Conservation (phyloP, 495 filamentous ascomycete genomes). For the Penicillium canescens region DNA sequence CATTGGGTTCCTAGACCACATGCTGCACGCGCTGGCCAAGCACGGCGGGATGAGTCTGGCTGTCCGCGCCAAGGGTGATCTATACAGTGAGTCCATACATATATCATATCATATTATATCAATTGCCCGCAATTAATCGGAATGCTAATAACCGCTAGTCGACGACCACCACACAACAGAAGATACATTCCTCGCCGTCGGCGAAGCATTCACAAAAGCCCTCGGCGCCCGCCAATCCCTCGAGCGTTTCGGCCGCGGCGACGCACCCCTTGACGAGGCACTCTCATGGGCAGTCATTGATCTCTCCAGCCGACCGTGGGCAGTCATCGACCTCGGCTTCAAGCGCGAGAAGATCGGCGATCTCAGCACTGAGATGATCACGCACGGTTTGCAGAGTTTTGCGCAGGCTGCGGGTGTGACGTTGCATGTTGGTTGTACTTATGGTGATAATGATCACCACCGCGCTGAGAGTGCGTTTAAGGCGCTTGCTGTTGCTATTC, state of each 20-base stretch:
- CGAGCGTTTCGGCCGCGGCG: slow-evolving; percentile 85
- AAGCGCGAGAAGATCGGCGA: slow-evolving; percentile 90
- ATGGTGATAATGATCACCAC: slow-evolving; percentile 94
- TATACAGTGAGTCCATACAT: slow-evolving; percentile 69
- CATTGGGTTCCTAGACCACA: slow-evolving; percentile 98
- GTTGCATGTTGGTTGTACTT: slow-evolving; percentile 85
- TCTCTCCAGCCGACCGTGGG: slow-evolving; percentile 85
- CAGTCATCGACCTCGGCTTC: slow-evolving; percentile 77
- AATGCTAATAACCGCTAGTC: slow-evolving; percentile 51
- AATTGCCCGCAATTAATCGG: background rate
- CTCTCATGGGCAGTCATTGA: slow-evolving; percentile 93
- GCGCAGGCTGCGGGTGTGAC: slow-evolving; percentile 89
- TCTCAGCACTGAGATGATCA: slow-evolving; percentile 93
- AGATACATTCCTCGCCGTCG: slow-evolving; percentile 91
- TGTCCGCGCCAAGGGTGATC: slow-evolving; percentile 79
- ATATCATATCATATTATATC: background rate
- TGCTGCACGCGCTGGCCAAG: slow-evolving; percentile 95
- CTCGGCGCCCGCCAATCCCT: slow-evolving; percentile 76
- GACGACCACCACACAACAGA: slow-evolving; percentile 99
- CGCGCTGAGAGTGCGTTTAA: slow-evolving; percentile 97
- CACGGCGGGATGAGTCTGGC: slow-evolving; percentile 90
- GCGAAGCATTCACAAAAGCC: slow-evolving; percentile 75
- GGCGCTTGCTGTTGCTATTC: slow-evolving; percentile 83
- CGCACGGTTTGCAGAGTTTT: slow-evolving; percentile 92
- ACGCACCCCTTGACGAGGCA: slow-evolving; percentile 92